Conservation (phyloP, 805 yeast genomes). For the Candida alai region DNA sequence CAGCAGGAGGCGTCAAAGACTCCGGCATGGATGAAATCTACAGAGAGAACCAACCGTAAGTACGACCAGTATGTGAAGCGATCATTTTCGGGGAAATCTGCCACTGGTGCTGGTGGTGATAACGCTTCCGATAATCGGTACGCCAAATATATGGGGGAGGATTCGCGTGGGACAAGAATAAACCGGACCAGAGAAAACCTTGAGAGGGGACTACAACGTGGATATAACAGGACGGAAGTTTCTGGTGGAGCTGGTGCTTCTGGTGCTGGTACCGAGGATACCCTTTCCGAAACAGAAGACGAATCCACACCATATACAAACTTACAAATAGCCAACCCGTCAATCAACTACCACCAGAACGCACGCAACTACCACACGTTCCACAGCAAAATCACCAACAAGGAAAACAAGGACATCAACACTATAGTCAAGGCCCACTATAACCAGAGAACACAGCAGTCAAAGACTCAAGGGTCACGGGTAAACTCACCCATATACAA, state of each 20-base stretch:
- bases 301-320: conserved; percentile 19
- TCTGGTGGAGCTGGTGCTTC: conserved; percentile 1
- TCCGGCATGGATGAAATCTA: conserved; percentile 40
- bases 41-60: conserved; percentile 21
- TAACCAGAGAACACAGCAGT: conserved; percentile 73
- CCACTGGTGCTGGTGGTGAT: background rate
- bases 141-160: conserved; percentile 10
- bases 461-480: conserved; percentile 58
- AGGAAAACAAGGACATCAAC: conserved; percentile 45
- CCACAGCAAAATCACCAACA: conserved; percentile 33
- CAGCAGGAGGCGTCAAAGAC: conserved; percentile 19
- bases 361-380: conserved; percentile 30
- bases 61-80: conserved; percentile 44
- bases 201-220: conserved; percentile 1
- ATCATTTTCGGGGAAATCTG: no score
- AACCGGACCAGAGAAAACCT: conserved; percentile 4
- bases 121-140: conserved; percentile 7
- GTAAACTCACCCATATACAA: conserved; percentile 79
- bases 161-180: conserved; percentile 4
- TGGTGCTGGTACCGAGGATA: conserved; percentile 5
- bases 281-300: conserved; percentile 6
- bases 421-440: conserved; percentile 78
- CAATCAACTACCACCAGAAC: conserved; percentile 11
- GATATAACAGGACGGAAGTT: no score
- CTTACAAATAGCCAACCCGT: conserved; percentile 21